A percentile compares a stretch with the other conserved stretches of the same genome.
Conservation (phyloP, 345 rosid species). For the Excoecaria agallocha region DNA sequence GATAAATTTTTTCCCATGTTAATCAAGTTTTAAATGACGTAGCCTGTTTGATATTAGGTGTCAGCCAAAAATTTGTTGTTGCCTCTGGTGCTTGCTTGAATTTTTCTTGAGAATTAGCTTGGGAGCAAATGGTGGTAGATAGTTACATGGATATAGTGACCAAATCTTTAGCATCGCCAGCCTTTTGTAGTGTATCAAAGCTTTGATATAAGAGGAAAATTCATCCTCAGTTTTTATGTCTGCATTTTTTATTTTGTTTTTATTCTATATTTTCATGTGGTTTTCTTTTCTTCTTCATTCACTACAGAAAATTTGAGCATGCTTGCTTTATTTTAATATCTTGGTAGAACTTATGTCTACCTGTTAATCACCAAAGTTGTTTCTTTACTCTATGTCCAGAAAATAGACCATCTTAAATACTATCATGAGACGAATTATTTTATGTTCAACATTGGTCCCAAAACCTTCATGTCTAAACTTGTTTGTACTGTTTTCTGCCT, state of each 20-base stretch:
- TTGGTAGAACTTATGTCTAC: background rate
- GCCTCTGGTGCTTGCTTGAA: background rate
- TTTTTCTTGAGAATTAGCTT: too few species aligned
- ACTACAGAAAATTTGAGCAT: background rate
- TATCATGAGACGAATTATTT: background rate
- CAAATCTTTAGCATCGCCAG: background rate
- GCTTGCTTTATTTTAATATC: background rate
- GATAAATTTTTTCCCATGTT: background rate
- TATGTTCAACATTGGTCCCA: background rate
- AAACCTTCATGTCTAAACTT: background rate
- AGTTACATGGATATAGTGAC: too few species aligned
- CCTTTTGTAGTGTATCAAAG: background rate
- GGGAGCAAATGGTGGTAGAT: too few species aligned
- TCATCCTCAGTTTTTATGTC: background rate
- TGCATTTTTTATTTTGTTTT: background rate
- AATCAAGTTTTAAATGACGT: background rate
- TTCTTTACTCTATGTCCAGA: background rate
- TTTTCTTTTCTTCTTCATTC: background rate
- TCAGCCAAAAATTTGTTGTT: background rate
- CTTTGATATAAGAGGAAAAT: background rate
- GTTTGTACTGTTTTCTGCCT: background rate
- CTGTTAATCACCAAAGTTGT: background rate
- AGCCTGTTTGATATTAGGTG: background rate
- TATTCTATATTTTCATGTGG: background rate
- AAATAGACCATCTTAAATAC: background rate